phyloP scores from a whole-genome alignment of 495 filamentous ascomycete genomes.

The Neurospora sp. region DNA sequence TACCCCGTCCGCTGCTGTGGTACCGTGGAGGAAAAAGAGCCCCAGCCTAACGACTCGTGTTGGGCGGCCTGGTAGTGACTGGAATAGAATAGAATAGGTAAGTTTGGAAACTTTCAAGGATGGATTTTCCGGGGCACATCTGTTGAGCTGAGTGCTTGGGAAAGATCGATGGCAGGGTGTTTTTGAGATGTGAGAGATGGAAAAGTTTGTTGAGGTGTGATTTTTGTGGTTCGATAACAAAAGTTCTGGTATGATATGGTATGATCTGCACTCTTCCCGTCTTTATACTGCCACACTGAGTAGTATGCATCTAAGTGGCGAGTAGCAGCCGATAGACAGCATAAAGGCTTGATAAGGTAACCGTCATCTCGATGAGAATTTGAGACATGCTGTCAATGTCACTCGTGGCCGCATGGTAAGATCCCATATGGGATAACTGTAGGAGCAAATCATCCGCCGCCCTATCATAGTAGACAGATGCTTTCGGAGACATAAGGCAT shows the following conservation, averaged over 20 bases:
- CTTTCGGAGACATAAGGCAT: background rate
- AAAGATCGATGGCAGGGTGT: background rate
- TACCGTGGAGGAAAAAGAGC: background rate
- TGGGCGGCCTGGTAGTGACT: background rate
- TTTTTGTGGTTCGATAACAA: background rate
- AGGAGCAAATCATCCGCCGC: background rate
- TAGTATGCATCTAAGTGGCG: background rate
- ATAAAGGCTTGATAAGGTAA: background rate
- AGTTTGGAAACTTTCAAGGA: background rate
- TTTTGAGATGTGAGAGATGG: background rate
- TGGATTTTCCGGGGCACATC: background rate
- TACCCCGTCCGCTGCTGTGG: background rate
- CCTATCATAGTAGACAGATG: background rate
- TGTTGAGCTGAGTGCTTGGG: background rate
- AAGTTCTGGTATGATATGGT: background rate
- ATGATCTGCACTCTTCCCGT: background rate
- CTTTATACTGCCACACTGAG: background rate
- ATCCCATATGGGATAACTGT: background rate
- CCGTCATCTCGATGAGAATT: background rate
- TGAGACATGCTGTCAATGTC: background rate
- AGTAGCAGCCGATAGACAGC: background rate
- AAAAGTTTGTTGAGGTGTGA: background rate
- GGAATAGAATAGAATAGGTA: background rate
- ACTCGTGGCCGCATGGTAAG: background rate
- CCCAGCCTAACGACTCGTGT: background rate